Evolutionary conservation across 768 basidiomycete species (phyloP), one percentile per base, ranked within the genome.

Genomic region (Melanogaster broomeanus): DNA sequence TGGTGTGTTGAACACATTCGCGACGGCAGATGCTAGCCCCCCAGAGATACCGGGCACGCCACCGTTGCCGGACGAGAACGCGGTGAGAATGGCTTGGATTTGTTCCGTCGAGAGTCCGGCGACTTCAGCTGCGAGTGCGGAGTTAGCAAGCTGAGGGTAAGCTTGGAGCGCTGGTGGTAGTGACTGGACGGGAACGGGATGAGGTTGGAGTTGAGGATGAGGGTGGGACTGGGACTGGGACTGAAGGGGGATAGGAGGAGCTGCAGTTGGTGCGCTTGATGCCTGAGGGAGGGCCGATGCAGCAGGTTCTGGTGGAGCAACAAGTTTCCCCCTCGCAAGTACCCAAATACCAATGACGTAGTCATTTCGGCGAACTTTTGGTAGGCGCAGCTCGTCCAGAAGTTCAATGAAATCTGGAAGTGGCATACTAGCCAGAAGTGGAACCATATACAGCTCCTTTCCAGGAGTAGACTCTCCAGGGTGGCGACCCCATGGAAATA

Each of bases 341-440:
- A 96, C 79, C 82, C 90, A 93, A 13, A 95, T 83, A 21, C 88
- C 89, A 39, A 96, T 72, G 34, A 96, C 76, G 53, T 84, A 84
- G 62, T 90, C 82, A 3, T 71, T 65, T n/a, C 67, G 77, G 25
- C 93, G 79, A 10, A 71, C 63, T 59, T 80, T 82, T 13, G 90
- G 88, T 2, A 96, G 66, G 50, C 75, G 77, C 41, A 93, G 76
- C 24, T 88, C 77, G 58, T 95, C 93, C 42, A 93, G 68, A 2
- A 95, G 74, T 60, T 93, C 90, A 57, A 95, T 78, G 60, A 84
- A 95, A 52, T 95, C 93, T 1, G 93, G 93, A 2, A 94, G 70
- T 0, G 84, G 76, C 44, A 86, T 79, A 25, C 70, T 76, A 21
- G 87, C 76, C 19, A 77, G 73, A 15, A 96, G 70, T 2, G 93